A percentile compares a stretch with the other conserved stretches of the same genome.
phyloP scores from a whole-genome alignment of 106 monocot genomes.

The Dendrobium catenatum region DNA sequence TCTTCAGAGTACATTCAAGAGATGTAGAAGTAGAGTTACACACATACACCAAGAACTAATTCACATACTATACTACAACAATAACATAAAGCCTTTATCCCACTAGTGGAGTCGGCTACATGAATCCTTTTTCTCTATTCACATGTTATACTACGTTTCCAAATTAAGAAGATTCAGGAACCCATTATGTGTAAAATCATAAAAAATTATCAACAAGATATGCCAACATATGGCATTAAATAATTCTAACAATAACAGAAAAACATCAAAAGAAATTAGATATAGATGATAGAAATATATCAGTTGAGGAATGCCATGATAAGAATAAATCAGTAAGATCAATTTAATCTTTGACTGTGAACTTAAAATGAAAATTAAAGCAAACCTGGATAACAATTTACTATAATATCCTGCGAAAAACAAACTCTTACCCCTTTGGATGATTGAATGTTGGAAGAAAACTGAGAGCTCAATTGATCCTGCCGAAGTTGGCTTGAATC shows the following conservation, averaged over 20 bases:
- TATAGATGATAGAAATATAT: not conserved
- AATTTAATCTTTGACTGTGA: not conserved
- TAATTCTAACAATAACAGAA: not conserved
- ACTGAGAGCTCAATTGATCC: constrained; percentile 24
- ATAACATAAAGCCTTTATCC: not conserved
- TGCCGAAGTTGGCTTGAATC: constrained; percentile 16
- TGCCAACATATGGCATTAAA: not conserved
- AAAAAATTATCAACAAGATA: not conserved
- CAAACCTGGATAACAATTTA: not conserved
- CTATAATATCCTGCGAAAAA: not conserved
- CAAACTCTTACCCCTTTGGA: constrained; percentile 34
- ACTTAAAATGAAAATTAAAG: not conserved
- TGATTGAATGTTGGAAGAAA: constrained; percentile 25
- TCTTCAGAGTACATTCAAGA: not conserved
- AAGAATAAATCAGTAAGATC: not conserved
- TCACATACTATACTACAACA: not conserved
- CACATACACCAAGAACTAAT: not conserved
- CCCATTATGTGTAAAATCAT: not conserved
- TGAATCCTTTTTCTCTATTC: not conserved
- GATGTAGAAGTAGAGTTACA: not conserved
- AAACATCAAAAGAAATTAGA: not conserved
- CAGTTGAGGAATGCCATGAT: not conserved
- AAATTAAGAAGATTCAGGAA: not conserved
- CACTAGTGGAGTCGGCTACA: too few species aligned
- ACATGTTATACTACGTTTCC: not conserved